Evolutionary conservation across 2,329 filamentous ascomycete genomes (phyloP).

Genomic region (Chaetomium globosum): DNA sequence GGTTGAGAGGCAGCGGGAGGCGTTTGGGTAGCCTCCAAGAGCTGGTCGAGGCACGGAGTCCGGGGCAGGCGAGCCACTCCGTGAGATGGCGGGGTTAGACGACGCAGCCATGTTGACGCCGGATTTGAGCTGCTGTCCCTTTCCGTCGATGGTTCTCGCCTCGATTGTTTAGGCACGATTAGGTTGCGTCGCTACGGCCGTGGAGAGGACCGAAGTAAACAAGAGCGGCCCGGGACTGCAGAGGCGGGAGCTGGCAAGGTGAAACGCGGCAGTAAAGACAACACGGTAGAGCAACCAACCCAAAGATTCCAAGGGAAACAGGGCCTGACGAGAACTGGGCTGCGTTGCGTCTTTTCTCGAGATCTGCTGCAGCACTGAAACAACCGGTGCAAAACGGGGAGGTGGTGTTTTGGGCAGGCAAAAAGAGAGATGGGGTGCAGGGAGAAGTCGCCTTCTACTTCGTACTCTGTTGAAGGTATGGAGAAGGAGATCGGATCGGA

Average conservation of each 20-base stretch:
- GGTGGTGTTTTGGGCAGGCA: slow-evolving; percentile 18
- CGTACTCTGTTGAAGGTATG: not conserved
- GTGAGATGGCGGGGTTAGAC: slow-evolving; percentile 45
- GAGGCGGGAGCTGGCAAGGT: slow-evolving; percentile 13
- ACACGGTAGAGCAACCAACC: not conserved
- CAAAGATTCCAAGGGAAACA: not conserved
- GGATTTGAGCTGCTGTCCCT: not conserved
- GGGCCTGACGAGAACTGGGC: not conserved
- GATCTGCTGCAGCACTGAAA: slow-evolving; percentile 13
- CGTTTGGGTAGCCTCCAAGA: slow-evolving; percentile 59
- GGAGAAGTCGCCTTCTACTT: slow-evolving; percentile 22
- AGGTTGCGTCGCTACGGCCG: not conserved
- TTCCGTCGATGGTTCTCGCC: not conserved
- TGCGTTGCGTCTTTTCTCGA: slow-evolving; percentile 6
- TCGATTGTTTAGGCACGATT: not conserved
- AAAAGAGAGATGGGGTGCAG: slow-evolving; percentile 18
- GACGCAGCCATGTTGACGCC: slow-evolving; percentile 43
- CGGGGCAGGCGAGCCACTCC: slow-evolving; percentile 65
- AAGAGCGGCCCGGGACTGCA: slow-evolving; percentile 9
- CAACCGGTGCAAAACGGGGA: slow-evolving; percentile 7
- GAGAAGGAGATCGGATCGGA: slow-evolving; percentile 24
- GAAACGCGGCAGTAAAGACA: not conserved
- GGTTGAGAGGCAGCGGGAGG: slow-evolving; percentile 66
- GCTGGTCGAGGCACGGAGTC: slow-evolving; percentile 65
- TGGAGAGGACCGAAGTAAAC: slow-evolving; percentile 10